phyloP scores from a whole-genome alignment of 371 early-diverging fungal genomes.

The Lichtheimia ramosa region DNA sequence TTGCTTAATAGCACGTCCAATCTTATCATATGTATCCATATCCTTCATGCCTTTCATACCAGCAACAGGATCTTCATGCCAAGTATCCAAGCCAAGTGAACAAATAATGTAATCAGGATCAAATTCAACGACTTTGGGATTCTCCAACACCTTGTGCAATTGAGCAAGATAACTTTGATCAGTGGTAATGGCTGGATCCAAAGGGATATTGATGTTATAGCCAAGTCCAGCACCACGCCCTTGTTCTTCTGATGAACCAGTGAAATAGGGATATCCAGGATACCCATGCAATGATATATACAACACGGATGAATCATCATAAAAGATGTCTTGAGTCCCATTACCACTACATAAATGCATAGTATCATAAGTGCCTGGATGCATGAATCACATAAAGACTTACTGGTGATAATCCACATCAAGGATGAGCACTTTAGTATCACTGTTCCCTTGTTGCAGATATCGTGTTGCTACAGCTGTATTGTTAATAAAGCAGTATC shows the following conservation, averaged over 20 bases:
- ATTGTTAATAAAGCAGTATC: conserved; percentile 63
- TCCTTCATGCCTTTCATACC: conserved; percentile 48
- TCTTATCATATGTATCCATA: conserved; percentile 48
- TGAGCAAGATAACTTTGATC: conserved; percentile 47
- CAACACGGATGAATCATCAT: conserved; percentile 53
- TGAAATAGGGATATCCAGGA: conserved; percentile 57
- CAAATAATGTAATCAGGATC: conserved; percentile 51
- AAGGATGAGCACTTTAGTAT: conserved; percentile 50
- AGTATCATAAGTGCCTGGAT: not conserved
- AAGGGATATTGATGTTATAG: conserved; percentile 73
- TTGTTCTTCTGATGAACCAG: conserved; percentile 59
- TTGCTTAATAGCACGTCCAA: conserved; percentile 49
- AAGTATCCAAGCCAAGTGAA: conserved; percentile 63
- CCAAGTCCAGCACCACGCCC: conserved; percentile 59
- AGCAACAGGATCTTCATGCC: conserved; percentile 66
- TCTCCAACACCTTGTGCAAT: conserved; percentile 27
- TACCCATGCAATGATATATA: conserved; percentile 57
- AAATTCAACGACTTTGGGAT: conserved; percentile 30
- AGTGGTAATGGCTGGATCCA: conserved; percentile 44
- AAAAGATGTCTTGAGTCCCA: conserved; percentile 75
- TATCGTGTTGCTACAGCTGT: conserved; percentile 57
- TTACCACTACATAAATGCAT: conserved; percentile 50
- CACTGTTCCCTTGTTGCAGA: conserved; percentile 34
- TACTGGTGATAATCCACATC: conserved; percentile 72
- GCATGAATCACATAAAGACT: not conserved